Conservation (phyloP, 2,329 filamentous ascomycete species). For the Paraphoma sp. region DNA sequence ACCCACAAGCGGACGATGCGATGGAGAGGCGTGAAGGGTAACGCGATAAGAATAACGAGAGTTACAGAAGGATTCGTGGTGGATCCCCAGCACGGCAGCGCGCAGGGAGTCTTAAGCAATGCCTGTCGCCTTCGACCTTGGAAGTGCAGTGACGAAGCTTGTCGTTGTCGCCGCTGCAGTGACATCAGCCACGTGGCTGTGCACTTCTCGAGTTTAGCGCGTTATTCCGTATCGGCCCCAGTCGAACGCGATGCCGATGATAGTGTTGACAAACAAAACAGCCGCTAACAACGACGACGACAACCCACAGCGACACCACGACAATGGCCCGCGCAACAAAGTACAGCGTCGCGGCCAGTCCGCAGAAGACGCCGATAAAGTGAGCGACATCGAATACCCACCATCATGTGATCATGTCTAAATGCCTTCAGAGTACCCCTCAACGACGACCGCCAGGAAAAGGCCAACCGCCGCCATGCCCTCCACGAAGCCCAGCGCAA, state of each 20-base stretch:
- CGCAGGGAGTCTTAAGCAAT: not conserved
- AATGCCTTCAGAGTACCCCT: conserved; percentile 75
- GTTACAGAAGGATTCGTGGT: not conserved
- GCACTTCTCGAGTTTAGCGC: not conserved
- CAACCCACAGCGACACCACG: conserved; percentile 20
- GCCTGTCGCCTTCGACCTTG: not conserved
- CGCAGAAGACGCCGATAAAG: conserved; percentile 53
- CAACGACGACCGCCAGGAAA: conserved; percentile 94
- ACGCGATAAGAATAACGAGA: not conserved
- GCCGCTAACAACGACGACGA: conserved; percentile 13
- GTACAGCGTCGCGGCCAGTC: conserved; percentile 53
- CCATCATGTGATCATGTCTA: conserved; percentile 4
- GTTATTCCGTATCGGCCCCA: not conserved
- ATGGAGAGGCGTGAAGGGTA: not conserved
- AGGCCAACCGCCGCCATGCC: conserved; percentile 85
- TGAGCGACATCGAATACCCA: conserved; percentile 9
- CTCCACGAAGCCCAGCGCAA: conserved; percentile 91
- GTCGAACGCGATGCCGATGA: not conserved
- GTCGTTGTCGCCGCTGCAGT: not conserved
- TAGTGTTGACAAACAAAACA: conserved; percentile 31
- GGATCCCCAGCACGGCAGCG: not conserved
- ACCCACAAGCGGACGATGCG: not conserved
- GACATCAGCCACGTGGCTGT: not conserved
- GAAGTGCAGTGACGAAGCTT: not conserved
- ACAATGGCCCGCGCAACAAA: conserved; percentile 64